Conservation (phyloP, 371 early-diverging fungal genomes). For the Saksenaea oblongispora region DNA sequence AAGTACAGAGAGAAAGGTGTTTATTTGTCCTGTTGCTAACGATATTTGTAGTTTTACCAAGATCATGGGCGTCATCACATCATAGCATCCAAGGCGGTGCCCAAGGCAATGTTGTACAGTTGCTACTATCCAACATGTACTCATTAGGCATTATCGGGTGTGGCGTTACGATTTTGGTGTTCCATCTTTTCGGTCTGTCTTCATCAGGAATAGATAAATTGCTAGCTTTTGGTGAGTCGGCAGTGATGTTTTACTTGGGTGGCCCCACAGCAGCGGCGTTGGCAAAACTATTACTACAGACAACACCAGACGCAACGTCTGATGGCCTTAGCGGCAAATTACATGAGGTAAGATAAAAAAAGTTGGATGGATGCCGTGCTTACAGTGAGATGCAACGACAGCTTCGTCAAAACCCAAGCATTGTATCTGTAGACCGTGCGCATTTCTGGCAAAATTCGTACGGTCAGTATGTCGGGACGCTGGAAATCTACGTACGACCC, state of each 20-base stretch:
- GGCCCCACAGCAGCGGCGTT: slow-evolving; percentile 27
- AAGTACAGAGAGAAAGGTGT: slow-evolving; percentile 18
- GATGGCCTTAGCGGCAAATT: slow-evolving; percentile 12
- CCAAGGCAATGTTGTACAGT: slow-evolving; percentile 3
- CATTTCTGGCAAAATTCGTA: slow-evolving; percentile 60
- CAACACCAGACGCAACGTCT: slow-evolving; percentile 22
- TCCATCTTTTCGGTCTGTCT: slow-evolving; percentile 15
- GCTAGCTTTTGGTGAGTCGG: slow-evolving; percentile 43
- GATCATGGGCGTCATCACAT: slow-evolving; percentile 33
- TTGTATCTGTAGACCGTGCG: slow-evolving; percentile 26
- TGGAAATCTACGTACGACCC: slow-evolving; percentile 36
- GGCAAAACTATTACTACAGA: slow-evolving; percentile 24
- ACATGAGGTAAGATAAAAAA: slow-evolving; percentile 6
- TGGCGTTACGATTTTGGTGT: slow-evolving; percentile 13
- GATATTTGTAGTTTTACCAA: slow-evolving; percentile 26
- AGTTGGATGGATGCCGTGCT: neutral
- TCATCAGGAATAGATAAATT: slow-evolving; percentile 36
- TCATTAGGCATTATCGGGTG: slow-evolving; percentile 17
- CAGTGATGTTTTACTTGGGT: slow-evolving; percentile 41
- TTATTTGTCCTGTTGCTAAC: neutral
- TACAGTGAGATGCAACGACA: neutral
- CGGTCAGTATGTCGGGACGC: slow-evolving; percentile 49
- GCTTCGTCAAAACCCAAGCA: slow-evolving; percentile 22
- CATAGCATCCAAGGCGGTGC: slow-evolving; percentile 36
- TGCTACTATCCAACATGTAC: slow-evolving; percentile 11